Conservation (phyloP, 495 filamentous ascomycete species). For the Penicillium antarcticum region DNA sequence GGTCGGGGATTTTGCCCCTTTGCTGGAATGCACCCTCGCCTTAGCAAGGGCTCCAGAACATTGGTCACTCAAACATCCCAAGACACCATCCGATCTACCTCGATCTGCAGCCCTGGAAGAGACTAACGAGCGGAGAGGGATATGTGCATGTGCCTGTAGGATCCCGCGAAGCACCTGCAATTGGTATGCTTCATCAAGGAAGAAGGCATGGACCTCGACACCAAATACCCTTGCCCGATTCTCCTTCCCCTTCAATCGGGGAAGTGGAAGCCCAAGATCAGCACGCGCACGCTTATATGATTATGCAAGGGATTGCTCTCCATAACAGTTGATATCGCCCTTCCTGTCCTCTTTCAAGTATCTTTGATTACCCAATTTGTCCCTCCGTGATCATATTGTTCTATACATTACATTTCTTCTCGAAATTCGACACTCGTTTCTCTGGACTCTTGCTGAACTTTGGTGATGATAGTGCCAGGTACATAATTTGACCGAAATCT, state of each 20-base stretch:
- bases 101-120: constrained; percentile 10
- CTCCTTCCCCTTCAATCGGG: constrained; percentile 3
- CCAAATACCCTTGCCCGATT: constrained; percentile 9
- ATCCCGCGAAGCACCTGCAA: neutral
- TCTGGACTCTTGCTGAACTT: constrained; percentile 3
- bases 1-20: constrained; percentile 11
- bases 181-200: constrained; percentile 9
- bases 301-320: constrained; percentile 11
- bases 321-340: constrained; percentile 5
- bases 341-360: neutral
- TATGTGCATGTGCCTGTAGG: neutral
- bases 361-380: neutral
- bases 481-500: constrained; percentile 12
- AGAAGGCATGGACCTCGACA: constrained; percentile 4
- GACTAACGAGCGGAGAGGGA: neutral
- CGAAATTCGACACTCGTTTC: neutral
- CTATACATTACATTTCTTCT: constrained; percentile 1
- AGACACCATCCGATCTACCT: constrained; percentile 1
- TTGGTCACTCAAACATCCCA: neutral
- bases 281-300: constrained; percentile 4
- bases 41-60: constrained; percentile 20
- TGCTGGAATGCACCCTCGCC: constrained; percentile 26
- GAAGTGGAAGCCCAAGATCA: constrained; percentile 3
- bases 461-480: constrained; percentile 5
- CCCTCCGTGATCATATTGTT: constrained; percentile 8